phyloP scores from a whole-genome alignment of 2,329 filamentous ascomycete genomes.

The Talaromyces amestolkiae region DNA sequence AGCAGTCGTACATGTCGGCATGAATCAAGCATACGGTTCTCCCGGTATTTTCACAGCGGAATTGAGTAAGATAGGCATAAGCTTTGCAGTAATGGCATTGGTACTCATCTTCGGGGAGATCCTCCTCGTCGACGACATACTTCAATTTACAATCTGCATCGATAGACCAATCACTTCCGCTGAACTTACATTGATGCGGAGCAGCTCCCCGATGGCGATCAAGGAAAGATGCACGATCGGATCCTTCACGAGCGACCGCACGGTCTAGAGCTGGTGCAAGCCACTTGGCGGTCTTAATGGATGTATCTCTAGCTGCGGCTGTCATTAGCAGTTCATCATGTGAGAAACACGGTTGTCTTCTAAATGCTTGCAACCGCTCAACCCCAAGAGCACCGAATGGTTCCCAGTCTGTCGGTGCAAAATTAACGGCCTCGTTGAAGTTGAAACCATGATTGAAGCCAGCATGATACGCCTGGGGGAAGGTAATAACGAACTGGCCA shows the following conservation, averaged over 20 bases:
- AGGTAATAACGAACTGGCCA: slow-evolving; percentile 93
- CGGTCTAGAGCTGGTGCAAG: slow-evolving; percentile 80
- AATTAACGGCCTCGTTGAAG: slow-evolving; percentile 98
- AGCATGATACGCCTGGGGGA: slow-evolving; percentile 94
- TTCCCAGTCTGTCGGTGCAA: slow-evolving; percentile 93
- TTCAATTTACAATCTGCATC: slow-evolving; percentile 55
- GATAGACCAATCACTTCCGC: slow-evolving; percentile 46
- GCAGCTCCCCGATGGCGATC: slow-evolving; percentile 59
- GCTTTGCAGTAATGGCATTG: slow-evolving; percentile 90
- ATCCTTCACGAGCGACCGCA: slow-evolving; percentile 70
- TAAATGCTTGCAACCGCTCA: slow-evolving; percentile 78
- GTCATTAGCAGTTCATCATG: slow-evolving; percentile 94
- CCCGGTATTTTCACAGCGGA: slow-evolving; percentile 76
- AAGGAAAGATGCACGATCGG: slow-evolving; percentile 66
- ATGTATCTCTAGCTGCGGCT: slow-evolving; percentile 74
- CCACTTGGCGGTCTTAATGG: slow-evolving; percentile 93
- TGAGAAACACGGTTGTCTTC: slow-evolving; percentile 92
- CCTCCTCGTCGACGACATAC: slow-evolving; percentile 66
- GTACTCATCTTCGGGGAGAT: slow-evolving; percentile 86
- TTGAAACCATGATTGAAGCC: slow-evolving; percentile 99
- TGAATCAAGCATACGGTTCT: slow-evolving; percentile 82
- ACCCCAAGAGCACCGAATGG: slow-evolving; percentile 85
- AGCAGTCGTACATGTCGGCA: slow-evolving; percentile 77
- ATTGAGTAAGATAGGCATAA: slow-evolving; percentile 86
- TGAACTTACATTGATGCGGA: slow-evolving; percentile 56